A percentile compares a stretch with the other conserved stretches of the same genome.
Evolutionary conservation across 1,284 basidiomycete species (phyloP).

Genomic region (Rhodotorula sp.): DNA sequence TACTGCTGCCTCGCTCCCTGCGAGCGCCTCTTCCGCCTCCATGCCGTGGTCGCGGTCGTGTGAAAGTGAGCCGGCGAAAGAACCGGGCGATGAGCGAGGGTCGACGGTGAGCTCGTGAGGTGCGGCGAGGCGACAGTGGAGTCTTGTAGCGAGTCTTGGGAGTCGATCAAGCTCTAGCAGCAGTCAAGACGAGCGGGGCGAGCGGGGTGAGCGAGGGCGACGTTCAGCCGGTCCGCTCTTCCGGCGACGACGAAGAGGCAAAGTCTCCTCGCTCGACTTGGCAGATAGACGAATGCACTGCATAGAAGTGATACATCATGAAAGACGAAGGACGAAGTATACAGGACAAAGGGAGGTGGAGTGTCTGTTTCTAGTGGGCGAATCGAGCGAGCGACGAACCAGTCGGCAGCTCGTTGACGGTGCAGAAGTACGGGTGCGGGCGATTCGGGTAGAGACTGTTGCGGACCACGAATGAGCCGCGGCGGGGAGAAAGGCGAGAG

Average conservation of each 20-base stretch:
- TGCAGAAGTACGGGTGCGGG: conserved; percentile 30
- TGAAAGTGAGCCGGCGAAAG: neutral
- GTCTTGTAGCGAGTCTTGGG: no score
- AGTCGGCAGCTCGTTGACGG: conserved; percentile 20
- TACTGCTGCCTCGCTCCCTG: no score
- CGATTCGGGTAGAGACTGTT: neutral
- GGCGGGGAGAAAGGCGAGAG: neutral
- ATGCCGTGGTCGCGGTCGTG: neutral
- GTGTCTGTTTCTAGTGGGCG: conserved; percentile 1
- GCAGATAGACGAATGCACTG: neutral
- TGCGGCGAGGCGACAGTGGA: neutral
- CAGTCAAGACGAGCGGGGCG: neutral
- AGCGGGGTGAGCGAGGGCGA: no score
- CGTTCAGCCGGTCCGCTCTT: no score
- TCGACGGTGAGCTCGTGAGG: neutral
- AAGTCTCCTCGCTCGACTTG: no score
- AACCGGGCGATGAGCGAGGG: neutral
- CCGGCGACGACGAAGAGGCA: neutral
- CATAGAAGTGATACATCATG: neutral
- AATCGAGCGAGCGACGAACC: neutral
- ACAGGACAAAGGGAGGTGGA: neutral
- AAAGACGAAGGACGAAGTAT: neutral
- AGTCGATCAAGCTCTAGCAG: no score
- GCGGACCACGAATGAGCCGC: neutral
- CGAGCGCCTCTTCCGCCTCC: conserved; percentile 10